These are phyloP conservation scores for Pythium biforme DNA, from an alignment of 352 stramenopile species.

Conservation along the genomic window DNA sequence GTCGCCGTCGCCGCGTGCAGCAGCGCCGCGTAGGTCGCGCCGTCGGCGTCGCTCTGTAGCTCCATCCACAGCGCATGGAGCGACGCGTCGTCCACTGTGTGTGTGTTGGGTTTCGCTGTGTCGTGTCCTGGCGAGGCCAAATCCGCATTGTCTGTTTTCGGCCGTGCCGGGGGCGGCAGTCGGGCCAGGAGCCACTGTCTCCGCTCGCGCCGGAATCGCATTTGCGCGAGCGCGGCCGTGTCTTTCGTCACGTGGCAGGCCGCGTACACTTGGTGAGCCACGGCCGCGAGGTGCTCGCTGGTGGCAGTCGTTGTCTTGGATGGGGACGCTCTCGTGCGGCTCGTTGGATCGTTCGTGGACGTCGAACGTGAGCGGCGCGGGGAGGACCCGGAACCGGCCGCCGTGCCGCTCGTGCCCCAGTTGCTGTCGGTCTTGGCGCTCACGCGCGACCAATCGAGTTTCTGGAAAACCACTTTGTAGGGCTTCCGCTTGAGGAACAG, in stretches of 20 bases:
- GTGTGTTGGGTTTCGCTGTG: no score
- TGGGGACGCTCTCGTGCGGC: neutral
- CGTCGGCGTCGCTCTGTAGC: constrained; percentile 15
- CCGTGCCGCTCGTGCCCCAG: constrained; percentile 18
- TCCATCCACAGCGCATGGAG: constrained; percentile 23
- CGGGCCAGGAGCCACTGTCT: constrained; percentile 9
- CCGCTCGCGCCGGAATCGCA: constrained; percentile 24
- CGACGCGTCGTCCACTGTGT: neutral
- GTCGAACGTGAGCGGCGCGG: neutral
- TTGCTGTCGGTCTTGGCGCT: constrained; percentile 60
- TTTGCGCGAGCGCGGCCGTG: constrained; percentile 21
- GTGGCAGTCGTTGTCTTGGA: neutral
- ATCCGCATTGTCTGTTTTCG: neutral
- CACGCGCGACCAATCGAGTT: constrained; percentile 59
- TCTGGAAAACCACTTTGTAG: constrained; percentile 65
- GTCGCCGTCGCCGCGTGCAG: neutral
- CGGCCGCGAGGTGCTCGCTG: neutral
- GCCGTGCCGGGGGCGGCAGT: no score
- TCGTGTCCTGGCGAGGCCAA: neutral
- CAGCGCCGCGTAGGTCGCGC: constrained; percentile 7
- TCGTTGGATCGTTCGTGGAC: neutral
- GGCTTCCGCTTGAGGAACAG: constrained; percentile 68
- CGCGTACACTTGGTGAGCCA: constrained; percentile 9
- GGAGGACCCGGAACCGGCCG: neutral
- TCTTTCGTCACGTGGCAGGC: constrained; percentile 19